phyloP scores from a whole-genome alignment of 2,329 filamentous ascomycete species.

The Chlorencoelia australis region DNA sequence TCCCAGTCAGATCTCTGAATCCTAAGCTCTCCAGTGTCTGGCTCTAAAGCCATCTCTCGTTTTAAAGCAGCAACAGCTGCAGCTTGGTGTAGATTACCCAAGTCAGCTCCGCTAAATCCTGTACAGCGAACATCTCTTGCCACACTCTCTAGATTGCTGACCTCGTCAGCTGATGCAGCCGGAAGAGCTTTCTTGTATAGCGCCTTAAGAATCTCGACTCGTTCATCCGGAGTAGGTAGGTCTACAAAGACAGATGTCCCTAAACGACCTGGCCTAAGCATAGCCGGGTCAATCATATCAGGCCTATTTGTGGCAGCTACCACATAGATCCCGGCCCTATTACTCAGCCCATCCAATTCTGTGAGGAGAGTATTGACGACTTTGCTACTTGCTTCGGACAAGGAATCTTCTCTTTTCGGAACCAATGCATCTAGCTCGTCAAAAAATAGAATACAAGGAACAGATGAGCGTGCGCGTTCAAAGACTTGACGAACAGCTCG shows the following conservation, averaged over 20 bases:
- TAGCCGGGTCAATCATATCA: conserved; percentile 92
- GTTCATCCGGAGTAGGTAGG: conserved; percentile 66
- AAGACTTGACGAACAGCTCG: conserved; percentile 89
- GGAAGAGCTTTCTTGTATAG: conserved; percentile 44
- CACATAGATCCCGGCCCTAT: conserved; percentile 79
- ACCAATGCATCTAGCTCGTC: conserved; percentile 94
- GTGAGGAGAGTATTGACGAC: conserved; percentile 94
- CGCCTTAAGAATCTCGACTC: conserved; percentile 76
- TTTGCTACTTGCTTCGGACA: conserved; percentile 73
- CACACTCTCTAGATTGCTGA: conserved; percentile 48
- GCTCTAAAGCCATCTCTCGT: conserved; percentile 19
- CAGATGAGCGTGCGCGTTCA: conserved; percentile 70
- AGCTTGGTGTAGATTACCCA: conserved; percentile 40
- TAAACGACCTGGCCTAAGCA: conserved; percentile 82
- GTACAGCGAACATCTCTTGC: conserved; percentile 58
- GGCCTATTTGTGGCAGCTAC: conserved; percentile 92
- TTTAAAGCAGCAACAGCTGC: conserved; percentile 27
- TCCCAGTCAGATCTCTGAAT: conserved; percentile 27
- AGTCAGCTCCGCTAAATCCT: conserved; percentile 64
- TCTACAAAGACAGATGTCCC: conserved; percentile 86
- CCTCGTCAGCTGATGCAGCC: conserved; percentile 40
- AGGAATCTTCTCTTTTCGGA: conserved; percentile 66
- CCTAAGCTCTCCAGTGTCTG: conserved; percentile 13
- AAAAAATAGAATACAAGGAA: conserved; percentile 95
- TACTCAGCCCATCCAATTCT: conserved; percentile 79